These are phyloP conservation scores for Phytophthora uliginosa DNA, from an alignment of 352 stramenopile genomes.

Conservation along the genomic window DNA sequence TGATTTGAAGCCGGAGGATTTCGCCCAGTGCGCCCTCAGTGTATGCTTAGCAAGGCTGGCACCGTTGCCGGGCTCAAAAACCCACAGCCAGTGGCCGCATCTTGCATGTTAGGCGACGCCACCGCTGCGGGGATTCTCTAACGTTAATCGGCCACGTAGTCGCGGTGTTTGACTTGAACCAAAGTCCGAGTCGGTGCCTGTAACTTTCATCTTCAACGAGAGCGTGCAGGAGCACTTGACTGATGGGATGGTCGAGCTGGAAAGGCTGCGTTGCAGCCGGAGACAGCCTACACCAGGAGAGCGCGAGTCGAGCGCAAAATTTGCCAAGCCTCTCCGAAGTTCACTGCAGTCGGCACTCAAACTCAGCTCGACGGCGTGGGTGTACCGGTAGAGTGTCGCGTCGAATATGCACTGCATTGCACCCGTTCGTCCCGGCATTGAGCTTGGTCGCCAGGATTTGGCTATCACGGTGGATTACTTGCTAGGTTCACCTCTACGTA, in stretches of 20 bases:
- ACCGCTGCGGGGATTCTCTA: background rate
- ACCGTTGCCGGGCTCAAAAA: background rate
- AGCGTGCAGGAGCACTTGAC: background rate
- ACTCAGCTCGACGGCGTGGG: background rate
- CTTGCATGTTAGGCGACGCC: background rate
- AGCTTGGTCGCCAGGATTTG: constrained; percentile 24
- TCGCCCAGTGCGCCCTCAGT: constrained; percentile 14
- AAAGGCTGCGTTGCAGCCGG: background rate
- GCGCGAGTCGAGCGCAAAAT: background rate
- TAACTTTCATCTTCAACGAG: background rate
- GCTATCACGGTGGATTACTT: constrained; percentile 19
- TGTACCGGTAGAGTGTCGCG: background rate
- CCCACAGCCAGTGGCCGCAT: background rate
- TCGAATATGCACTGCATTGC: background rate
- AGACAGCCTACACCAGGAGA: background rate
- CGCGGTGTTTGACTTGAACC: background rate
- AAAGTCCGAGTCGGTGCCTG: background rate
- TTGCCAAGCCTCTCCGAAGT: background rate
- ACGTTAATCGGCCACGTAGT: background rate
- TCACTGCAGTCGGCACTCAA: background rate
- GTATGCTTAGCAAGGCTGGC: constrained; percentile 16
- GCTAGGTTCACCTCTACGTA: constrained; percentile 9
- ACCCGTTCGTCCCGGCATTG: constrained; percentile 17
- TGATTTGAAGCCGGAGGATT: constrained; percentile 35
- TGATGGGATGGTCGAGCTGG: background rate